Evolutionary conservation across 257 asterid genomes (phyloP).

Genomic region (Solanum peruvianum): DNA sequence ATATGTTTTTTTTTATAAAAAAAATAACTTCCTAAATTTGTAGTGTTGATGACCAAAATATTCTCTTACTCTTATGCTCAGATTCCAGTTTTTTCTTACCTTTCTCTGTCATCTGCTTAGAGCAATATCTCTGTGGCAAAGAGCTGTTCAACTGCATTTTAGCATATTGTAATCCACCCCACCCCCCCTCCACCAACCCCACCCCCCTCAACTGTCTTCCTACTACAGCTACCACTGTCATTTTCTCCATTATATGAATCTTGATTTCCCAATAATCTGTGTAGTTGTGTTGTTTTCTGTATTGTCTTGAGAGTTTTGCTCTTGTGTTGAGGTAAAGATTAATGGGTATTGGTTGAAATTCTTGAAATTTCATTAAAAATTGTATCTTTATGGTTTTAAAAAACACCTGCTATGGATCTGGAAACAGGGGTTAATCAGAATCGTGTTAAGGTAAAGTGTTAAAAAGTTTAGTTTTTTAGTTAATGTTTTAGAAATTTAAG

Average conservation of each 20-base stretch:
- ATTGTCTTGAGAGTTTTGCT: conserved; percentile 3
- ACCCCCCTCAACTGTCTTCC: not conserved
- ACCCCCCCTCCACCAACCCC: not conserved
- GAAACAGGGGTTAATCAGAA: conserved; percentile 47
- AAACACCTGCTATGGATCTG: conserved; percentile 50
- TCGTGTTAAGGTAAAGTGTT: conserved; percentile 44
- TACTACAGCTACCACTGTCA: not conserved
- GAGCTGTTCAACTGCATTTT: conserved; percentile 27
- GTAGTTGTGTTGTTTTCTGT: not conserved
- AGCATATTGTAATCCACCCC: not conserved
- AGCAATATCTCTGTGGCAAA: conserved; percentile 11
- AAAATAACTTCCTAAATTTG: not conserved
- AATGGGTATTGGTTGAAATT: conserved; percentile 17
- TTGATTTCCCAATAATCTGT: not conserved
- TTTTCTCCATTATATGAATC: not conserved
- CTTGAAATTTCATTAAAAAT: conserved; percentile 25
- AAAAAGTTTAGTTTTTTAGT: not conserved
- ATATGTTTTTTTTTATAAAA: not conserved
- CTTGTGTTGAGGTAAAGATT: conserved; percentile 24
- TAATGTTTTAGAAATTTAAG: not conserved
- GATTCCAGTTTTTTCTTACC: conserved; percentile 8
- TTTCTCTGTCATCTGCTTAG: not conserved
- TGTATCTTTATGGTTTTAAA: conserved; percentile 27
- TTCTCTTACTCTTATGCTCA: conserved; percentile 16
- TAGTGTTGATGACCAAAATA: conserved; percentile 1